These are phyloP conservation scores for Juglanconis sp. DNA, from an alignment of 2,329 filamentous ascomycete species.

Conservation along the genomic window DNA sequence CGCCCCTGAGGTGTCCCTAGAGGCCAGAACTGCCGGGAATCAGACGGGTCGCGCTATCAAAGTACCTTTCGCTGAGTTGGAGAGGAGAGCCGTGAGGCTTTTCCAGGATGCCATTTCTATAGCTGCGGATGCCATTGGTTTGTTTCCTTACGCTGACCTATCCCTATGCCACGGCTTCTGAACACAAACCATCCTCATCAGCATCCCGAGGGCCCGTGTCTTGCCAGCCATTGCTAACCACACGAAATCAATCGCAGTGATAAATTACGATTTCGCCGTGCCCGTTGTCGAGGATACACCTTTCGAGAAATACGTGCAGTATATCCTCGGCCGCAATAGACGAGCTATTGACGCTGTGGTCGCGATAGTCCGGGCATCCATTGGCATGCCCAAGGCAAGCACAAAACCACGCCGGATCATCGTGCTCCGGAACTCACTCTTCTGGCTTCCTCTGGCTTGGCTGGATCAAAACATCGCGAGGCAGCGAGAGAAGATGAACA, in stretches of 20 bases:
- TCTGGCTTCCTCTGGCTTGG: background rate
- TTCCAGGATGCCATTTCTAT: background rate
- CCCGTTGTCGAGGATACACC: background rate
- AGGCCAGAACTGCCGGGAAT: background rate
- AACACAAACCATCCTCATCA: background rate
- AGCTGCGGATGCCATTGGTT: background rate
- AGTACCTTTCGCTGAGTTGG: background rate
- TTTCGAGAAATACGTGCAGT: background rate
- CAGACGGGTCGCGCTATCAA: background rate
- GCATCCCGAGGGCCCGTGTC: background rate
- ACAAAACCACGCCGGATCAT: background rate
- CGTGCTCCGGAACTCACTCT: background rate
- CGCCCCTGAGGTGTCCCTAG: background rate
- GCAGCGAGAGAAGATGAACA: background rate
- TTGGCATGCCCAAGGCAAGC: background rate
- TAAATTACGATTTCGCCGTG: background rate
- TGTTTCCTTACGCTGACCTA: background rate
- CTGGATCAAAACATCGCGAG: background rate
- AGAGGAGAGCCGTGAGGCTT: background rate
- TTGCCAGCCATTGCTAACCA: too few relatives aligned
- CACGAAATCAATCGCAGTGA: background rate
- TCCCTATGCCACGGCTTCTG: background rate
- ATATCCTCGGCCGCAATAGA: background rate
- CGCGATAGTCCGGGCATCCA: background rate
- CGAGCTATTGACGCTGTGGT: background rate